Conservation (phyloP, 2,329 filamentous ascomycete species). For the Escovopsis sp. region DNA sequence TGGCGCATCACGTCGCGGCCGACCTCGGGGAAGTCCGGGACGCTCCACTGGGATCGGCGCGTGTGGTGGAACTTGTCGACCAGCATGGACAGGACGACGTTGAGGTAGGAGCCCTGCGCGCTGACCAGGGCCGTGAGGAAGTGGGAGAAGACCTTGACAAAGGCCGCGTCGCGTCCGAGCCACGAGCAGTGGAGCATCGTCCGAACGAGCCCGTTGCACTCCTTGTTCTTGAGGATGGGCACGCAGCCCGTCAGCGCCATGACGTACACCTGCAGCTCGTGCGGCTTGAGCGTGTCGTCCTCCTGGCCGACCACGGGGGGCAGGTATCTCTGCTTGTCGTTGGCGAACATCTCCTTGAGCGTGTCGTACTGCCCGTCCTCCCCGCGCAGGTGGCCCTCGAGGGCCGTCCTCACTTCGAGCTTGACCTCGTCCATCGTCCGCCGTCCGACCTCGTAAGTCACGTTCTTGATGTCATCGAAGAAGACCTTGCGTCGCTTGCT, state of each 20-base stretch:
- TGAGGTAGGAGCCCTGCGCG: constrained; percentile 66
- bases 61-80: constrained; percentile 58
- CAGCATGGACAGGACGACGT: constrained; percentile 62
- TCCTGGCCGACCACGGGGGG: constrained; percentile 27
- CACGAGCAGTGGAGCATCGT: constrained; percentile 47
- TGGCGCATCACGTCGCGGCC: constrained; percentile 50
- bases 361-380: constrained; percentile 46
- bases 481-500: constrained; percentile 42
- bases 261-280: constrained; percentile 46
- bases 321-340: constrained; percentile 29
- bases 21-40: constrained; percentile 43
- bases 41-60: constrained; percentile 29
- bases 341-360: constrained; percentile 44
- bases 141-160: constrained; percentile 51
- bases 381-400: constrained; percentile 41
- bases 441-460: constrained; percentile 38
- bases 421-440: constrained; percentile 41
- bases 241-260: constrained; percentile 47
- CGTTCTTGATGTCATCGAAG: constrained; percentile 43
- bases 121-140: constrained; percentile 63
- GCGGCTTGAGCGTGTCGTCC: constrained; percentile 33
- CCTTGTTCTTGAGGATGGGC: constrained; percentile 42
- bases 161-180: constrained; percentile 49
- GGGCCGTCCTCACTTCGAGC: constrained; percentile 36
- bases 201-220: constrained; percentile 43